Percentiles rank a stretch among this genome's conserved stretches.
These are phyloP conservation scores for Ilyonectria sp. DNA, from an alignment of 2,329 filamentous ascomycete species.

Conservation along the genomic window DNA sequence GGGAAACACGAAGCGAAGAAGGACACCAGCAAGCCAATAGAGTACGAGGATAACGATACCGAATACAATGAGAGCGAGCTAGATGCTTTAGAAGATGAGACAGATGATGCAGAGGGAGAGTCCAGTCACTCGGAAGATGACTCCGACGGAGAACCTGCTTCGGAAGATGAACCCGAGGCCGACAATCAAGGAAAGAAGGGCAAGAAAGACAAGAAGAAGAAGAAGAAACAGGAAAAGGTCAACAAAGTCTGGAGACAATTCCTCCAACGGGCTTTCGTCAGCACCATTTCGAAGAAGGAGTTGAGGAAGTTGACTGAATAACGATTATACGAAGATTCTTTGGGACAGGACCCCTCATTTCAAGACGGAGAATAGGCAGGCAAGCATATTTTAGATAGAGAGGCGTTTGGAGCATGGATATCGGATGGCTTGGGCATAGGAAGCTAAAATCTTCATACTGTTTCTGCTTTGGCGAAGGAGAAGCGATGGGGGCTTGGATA, in stretches of 20 bases:
- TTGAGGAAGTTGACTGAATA: slow-evolving; percentile 64
- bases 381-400: slow-evolving; percentile 11
- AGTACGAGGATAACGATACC: slow-evolving; percentile 29
- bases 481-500: slow-evolving; percentile 6
- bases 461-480: neutral
- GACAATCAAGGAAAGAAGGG: slow-evolving; percentile 57
- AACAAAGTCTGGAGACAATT: slow-evolving; percentile 86
- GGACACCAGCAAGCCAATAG: slow-evolving; percentile 40
- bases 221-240: slow-evolving; percentile 64
- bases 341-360: neutral
- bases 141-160: slow-evolving; percentile 4
- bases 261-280: slow-evolving; percentile 83
- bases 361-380: slow-evolving; percentile 12
- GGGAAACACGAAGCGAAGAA: slow-evolving; percentile 58
- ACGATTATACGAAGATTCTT: slow-evolving; percentile 20
- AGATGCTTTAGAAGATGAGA: slow-evolving; percentile 47
- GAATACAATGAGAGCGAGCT: slow-evolving; percentile 48
- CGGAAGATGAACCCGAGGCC: slow-evolving; percentile 40
- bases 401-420: slow-evolving; percentile 24
- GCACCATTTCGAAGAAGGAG: slow-evolving; percentile 77
- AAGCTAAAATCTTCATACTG: neutral
- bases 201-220: slow-evolving; percentile 61
- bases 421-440: slow-evolving; percentile 6
- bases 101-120: slow-evolving; percentile 48
- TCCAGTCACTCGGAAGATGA: slow-evolving; percentile 47